Conservation (phyloP, 495 filamentous ascomycete species). For the Penicillium alfredii region DNA sequence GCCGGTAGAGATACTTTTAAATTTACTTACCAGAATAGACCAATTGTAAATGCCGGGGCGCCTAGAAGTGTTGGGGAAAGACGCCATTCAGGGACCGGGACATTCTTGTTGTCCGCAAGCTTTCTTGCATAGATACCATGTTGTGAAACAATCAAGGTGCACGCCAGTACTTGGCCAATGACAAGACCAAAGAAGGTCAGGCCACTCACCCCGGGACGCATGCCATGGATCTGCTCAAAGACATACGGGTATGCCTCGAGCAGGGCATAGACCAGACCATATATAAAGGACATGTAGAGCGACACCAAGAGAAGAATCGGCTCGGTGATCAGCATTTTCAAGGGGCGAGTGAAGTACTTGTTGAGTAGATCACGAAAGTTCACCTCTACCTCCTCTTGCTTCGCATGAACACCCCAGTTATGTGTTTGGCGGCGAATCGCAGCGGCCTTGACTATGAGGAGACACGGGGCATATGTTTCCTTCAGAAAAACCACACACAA, state of each 20-base stretch:
- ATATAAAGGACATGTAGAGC: conserved; percentile 44
- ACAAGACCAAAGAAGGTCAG: conserved; percentile 37
- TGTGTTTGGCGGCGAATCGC: conserved; percentile 32
- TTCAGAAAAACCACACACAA: conserved; percentile 25
- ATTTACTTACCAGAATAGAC: conserved; percentile 47
- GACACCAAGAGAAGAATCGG: conserved; percentile 42
- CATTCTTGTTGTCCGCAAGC: conserved; percentile 25
- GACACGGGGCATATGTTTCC: conserved; percentile 37
- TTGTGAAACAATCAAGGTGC: conserved; percentile 22
- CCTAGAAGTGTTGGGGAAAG: conserved; percentile 45
- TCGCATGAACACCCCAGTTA: conserved; percentile 46
- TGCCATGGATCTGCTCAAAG: conserved; percentile 33
- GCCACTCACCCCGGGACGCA: conserved; percentile 31
- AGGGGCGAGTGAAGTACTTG: conserved; percentile 40
- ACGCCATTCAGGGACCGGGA: conserved; percentile 38
- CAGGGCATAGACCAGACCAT: conserved; percentile 40
- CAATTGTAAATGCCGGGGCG: conserved; percentile 43
- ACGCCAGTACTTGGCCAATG: conserved; percentile 27
- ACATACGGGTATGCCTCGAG: conserved; percentile 41
- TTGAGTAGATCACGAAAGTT: conserved; percentile 29
- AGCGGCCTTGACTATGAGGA: conserved; percentile 37
- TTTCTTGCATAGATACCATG: conserved; percentile 27
- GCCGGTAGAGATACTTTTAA: not conserved
- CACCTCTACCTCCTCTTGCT: conserved; percentile 43
- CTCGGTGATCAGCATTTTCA: conserved; percentile 40